phyloP scores from a whole-genome alignment of 148 eudicot species.

The Nyssa sinensis region DNA sequence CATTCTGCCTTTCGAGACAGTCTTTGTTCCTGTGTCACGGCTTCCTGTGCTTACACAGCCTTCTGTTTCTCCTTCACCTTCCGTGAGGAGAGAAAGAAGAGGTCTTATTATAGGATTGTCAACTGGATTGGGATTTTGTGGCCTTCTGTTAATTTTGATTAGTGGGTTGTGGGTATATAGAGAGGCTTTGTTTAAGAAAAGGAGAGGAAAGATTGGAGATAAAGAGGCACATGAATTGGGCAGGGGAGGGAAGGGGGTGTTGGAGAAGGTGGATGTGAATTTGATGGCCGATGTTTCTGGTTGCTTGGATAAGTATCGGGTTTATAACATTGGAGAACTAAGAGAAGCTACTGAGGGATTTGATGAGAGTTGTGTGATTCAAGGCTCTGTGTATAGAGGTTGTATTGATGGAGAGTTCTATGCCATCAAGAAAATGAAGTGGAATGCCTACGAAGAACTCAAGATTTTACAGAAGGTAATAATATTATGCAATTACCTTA shows the following conservation, averaged over 20 bases:
- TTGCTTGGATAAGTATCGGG: conserved; percentile 85
- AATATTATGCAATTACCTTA: no score
- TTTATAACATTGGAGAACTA: conserved; percentile 65
- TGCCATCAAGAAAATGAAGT: conserved; percentile 97
- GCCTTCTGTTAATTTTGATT: conserved; percentile 39
- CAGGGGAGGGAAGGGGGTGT: conserved; percentile 20
- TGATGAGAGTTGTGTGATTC: conserved; percentile 54
- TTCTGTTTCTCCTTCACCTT: neutral
- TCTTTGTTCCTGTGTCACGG: conserved; percentile 66
- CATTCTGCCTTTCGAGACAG: conserved; percentile 32
- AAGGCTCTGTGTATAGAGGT: conserved; percentile 85
- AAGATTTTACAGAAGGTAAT: conserved; percentile 93
- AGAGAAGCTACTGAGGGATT: conserved; percentile 69
- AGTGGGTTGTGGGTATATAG: conserved; percentile 41
- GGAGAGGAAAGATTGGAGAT: conserved; percentile 13
- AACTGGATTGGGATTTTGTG: conserved; percentile 66
- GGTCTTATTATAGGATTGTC: conserved; percentile 51
- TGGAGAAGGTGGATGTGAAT: conserved; percentile 49
- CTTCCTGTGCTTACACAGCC: conserved; percentile 62
- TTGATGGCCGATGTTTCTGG: conserved; percentile 89
- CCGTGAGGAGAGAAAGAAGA: conserved; percentile 24
- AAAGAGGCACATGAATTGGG: conserved; percentile 19
- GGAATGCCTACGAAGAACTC: conserved; percentile 93
- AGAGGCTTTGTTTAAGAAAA: conserved; percentile 29
- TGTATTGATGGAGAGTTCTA: conserved; percentile 53